Percentiles rank a stretch among this genome's conserved stretches.
Evolutionary conservation across 768 basidiomycete species (phyloP).

Genomic region (Trametes cingulata): DNA sequence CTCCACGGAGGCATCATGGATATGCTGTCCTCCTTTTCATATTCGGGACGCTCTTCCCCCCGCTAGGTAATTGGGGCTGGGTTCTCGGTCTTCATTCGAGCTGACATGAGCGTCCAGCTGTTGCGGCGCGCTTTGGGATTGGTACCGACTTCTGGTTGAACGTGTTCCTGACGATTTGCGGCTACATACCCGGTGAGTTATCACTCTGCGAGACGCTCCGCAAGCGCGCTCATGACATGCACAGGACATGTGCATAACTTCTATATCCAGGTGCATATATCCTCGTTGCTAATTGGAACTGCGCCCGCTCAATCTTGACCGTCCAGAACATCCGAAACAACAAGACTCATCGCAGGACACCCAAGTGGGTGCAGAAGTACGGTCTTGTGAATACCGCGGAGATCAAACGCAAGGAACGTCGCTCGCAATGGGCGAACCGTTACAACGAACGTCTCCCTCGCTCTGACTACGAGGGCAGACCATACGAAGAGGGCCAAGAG

Average conservation of each 20-base stretch:
- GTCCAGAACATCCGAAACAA: constrained; percentile 91
- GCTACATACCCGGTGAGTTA: constrained; percentile 79
- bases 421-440: constrained; percentile 84
- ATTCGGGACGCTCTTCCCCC: constrained; percentile 87
- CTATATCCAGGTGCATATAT: constrained; percentile 68
- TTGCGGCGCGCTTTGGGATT: constrained; percentile 90
- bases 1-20: constrained; percentile 76
- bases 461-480: constrained; percentile 68
- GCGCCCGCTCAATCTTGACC: neutral
- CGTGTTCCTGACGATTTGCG: constrained; percentile 81
- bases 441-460: constrained; percentile 79
- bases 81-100: neutral
- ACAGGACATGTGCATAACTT: constrained; percentile 90
- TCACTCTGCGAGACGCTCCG: neutral
- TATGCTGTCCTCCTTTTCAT: constrained; percentile 82
- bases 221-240: constrained; percentile 13
- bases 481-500: constrained; percentile 81
- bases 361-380: constrained; percentile 91
- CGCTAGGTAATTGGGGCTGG: constrained; percentile 59
- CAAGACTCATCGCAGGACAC: constrained; percentile 89
- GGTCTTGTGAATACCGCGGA: constrained; percentile 84
- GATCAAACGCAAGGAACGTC: constrained; percentile 73
- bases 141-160: constrained; percentile 92
- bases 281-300: too few species aligned
- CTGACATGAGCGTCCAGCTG: constrained; percentile 53